Conservation (phyloP, 2,329 filamentous ascomycete genomes). For the Dendrostoma leiphaemia region DNA sequence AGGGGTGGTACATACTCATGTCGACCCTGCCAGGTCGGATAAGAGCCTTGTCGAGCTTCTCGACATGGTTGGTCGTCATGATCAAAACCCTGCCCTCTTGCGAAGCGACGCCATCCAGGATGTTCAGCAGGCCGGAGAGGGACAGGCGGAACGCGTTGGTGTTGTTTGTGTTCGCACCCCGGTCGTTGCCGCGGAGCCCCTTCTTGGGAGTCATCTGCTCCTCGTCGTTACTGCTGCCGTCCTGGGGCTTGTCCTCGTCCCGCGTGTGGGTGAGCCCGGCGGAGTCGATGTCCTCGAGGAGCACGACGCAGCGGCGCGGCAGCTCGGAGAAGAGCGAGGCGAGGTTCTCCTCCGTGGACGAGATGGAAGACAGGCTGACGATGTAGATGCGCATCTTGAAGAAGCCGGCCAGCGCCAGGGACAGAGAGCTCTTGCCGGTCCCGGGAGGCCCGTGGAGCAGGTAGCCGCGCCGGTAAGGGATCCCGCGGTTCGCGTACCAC, state of each 20-base stretch:
- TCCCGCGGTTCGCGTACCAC: constrained; percentile 84
- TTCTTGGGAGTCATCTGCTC: constrained; percentile 16
- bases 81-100: constrained; percentile 62
- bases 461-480: constrained; percentile 83
- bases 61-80: constrained; percentile 65
- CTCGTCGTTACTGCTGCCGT: constrained; percentile 17
- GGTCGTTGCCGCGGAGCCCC: constrained; percentile 14
- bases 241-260: constrained; percentile 27
- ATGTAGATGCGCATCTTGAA: constrained; percentile 73
- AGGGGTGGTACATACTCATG: no score
- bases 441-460: constrained; percentile 78
- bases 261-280: constrained; percentile 66
- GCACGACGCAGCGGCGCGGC: constrained; percentile 67
- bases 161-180: constrained; percentile 22
- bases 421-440: constrained; percentile 74
- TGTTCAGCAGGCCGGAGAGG: constrained; percentile 75
- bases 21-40: constrained; percentile 64
- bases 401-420: constrained; percentile 66
- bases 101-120: constrained; percentile 71
- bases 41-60: constrained; percentile 60
- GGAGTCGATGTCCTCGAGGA: constrained; percentile 75
- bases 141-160: constrained; percentile 49
- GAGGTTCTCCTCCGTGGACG: constrained; percentile 64
- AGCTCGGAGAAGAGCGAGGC: constrained; percentile 63
- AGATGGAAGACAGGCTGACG: constrained; percentile 62